Evolutionary conservation across 768 basidiomycete species (phyloP).

Genomic region (Candolleomyces eurysporus): DNA sequence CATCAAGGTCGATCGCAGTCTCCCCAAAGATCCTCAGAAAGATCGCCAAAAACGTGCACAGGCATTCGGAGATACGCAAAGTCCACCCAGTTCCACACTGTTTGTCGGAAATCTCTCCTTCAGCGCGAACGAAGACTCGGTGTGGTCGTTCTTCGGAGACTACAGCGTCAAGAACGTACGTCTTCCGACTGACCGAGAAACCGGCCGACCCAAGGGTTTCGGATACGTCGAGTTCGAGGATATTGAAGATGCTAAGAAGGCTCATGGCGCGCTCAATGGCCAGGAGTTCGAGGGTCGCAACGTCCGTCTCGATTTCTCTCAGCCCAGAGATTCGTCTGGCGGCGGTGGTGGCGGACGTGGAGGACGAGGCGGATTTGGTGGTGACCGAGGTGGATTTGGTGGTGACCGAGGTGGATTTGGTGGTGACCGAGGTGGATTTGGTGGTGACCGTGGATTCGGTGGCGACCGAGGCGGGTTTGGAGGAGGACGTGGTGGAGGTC

Average conservation of each 20-base stretch:
- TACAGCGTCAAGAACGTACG: constrained; percentile 87
- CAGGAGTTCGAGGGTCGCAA: constrained; percentile 77
- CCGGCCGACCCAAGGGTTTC: constrained; percentile 90
- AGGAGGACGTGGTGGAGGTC: constrained; percentile 33
- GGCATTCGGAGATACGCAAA: constrained; percentile 67
- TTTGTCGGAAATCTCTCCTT: constrained; percentile 94
- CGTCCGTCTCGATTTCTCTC: constrained; percentile 83
- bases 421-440: constrained; percentile 35
- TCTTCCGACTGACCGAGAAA: constrained; percentile 89
- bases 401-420: constrained; percentile 39
- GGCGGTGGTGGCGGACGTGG: constrained; percentile 51
- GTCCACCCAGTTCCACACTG: constrained; percentile 69
- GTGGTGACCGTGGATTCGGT: constrained; percentile 36
- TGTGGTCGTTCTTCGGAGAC: constrained; percentile 91
- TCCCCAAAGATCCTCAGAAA: constrained; percentile 53
- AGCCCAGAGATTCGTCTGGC: constrained; percentile 67
- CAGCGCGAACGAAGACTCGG: constrained; percentile 70
- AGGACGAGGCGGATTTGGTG: constrained; percentile 43
- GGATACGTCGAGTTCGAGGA: constrained; percentile 94
- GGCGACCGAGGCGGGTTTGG: constrained; percentile 36
- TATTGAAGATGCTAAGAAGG: constrained; percentile 76
- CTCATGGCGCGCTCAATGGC: constrained; percentile 66
- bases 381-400: constrained; percentile 35
- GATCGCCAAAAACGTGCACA: constrained; percentile 68
- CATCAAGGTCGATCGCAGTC: constrained; percentile 81